Conservation (phyloP, 352 stramenopile species). For the Aphanomyces euteiches region DNA sequence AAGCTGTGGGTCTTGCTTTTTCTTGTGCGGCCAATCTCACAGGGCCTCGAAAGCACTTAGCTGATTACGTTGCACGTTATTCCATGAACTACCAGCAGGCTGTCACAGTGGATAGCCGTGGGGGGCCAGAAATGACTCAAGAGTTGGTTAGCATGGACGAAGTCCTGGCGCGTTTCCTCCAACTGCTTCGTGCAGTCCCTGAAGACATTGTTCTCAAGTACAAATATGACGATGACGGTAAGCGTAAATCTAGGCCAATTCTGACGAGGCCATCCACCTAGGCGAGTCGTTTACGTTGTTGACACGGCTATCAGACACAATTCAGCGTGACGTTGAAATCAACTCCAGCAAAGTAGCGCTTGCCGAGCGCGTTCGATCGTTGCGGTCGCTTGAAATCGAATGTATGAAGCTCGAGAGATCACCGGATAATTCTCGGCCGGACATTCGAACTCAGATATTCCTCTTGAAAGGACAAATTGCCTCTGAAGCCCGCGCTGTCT, state of each 20-base stretch:
- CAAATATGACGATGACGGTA: conserved; percentile 80
- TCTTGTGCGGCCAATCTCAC: neutral
- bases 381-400: conserved; percentile 63
- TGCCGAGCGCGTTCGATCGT: conserved; percentile 46
- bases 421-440: conserved; percentile 42
- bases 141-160: conserved; percentile 30
- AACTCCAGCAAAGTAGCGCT: conserved; percentile 40
- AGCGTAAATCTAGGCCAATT: neutral
- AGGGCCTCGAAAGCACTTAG: neutral
- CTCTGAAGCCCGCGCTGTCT: conserved; percentile 57
- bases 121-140: neutral
- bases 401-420: conserved; percentile 47
- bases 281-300: conserved; percentile 64
- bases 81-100: neutral
- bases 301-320: conserved; percentile 66
- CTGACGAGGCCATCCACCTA: conserved; percentile 30
- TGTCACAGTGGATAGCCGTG: neutral
- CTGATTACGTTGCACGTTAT: neutral
- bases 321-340: conserved; percentile 56
- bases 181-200: conserved; percentile 49
- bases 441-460: conserved; percentile 49
- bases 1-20: neutral
- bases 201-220: conserved; percentile 75
- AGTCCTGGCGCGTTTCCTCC: conserved; percentile 45
- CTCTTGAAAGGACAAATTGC: conserved; percentile 56